A percentile compares a stretch with the other conserved stretches of the same genome.
Evolutionary conservation across 2,329 filamentous ascomycete genomes (phyloP).

Genomic region (Sarocladium oryzae): DNA sequence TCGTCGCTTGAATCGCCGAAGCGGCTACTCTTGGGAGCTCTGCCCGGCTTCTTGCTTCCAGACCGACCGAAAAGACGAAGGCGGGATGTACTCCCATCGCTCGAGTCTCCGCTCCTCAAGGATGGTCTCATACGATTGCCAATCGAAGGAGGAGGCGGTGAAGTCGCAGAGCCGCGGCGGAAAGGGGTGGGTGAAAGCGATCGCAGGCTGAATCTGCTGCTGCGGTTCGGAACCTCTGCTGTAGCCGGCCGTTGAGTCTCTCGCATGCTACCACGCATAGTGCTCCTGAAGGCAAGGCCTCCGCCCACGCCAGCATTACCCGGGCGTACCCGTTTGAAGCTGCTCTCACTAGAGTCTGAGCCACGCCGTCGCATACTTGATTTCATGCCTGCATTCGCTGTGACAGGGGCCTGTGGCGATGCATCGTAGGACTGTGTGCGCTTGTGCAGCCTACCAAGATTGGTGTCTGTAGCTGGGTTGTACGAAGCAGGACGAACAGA

Average conservation of each 20-base stretch:
- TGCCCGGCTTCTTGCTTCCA: constrained; percentile 31
- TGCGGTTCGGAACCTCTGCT: constrained; percentile 19
- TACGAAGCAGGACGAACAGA: constrained; percentile 23
- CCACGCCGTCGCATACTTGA: constrained; percentile 42
- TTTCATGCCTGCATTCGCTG: constrained; percentile 17
- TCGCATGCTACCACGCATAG: constrained; percentile 52
- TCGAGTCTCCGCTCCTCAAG: constrained; percentile 33
- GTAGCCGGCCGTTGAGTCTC: constrained; percentile 20
- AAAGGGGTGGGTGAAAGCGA: constrained; percentile 62
- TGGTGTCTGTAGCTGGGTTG: constrained; percentile 16
- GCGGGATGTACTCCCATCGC: constrained; percentile 27
- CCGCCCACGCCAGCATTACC: constrained; percentile 25
- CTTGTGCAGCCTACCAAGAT: constrained; percentile 14
- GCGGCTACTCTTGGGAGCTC: constrained; percentile 37
- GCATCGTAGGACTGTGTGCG: constrained; percentile 14
- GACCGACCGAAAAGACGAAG: constrained; percentile 36
- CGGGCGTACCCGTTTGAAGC: constrained; percentile 63
- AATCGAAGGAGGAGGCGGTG: constrained; percentile 27
- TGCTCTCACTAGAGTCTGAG: constrained; percentile 70
- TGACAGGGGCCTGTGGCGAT: constrained; percentile 14
- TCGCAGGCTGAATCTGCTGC: constrained; percentile 63
- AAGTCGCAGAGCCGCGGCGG: constrained; percentile 33
- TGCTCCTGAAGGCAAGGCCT: constrained; percentile 60
- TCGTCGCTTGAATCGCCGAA: constrained; percentile 61
- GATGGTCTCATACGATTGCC: constrained; percentile 36